Evolutionary conservation across 176 grass and related monocot genomes (phyloP).

Genomic region (Raddia distichophylla): DNA sequence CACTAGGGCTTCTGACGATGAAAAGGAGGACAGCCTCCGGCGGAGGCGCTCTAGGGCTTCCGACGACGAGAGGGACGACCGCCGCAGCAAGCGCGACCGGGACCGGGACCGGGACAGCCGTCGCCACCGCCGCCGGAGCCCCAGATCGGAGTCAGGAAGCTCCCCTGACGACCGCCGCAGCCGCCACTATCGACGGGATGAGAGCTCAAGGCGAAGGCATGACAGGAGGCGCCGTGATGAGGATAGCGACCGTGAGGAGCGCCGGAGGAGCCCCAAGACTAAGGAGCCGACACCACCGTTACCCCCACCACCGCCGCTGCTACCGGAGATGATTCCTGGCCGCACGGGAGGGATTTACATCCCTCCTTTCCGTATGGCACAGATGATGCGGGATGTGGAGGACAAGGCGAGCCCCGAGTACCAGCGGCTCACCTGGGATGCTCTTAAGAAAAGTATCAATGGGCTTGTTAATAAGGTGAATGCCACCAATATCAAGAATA

Average conservation of each 20-base stretch:
- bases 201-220: conserved; percentile 25
- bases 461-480: conserved; percentile 95
- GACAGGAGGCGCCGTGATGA: conserved; percentile 21
- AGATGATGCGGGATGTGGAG: conserved; percentile 93
- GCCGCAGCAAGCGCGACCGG: conserved; percentile 36
- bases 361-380: conserved; percentile 83
- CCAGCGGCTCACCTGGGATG: conserved; percentile 92
- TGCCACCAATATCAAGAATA: conserved; percentile 93
- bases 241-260: conserved; percentile 11
- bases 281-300: conserved; percentile 45
- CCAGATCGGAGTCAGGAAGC: conserved; percentile 34
- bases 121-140: conserved; percentile 35
- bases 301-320: conserved; percentile 53
- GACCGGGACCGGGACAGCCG: neutral
- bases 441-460: conserved; percentile 92
- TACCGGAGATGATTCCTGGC: conserved; percentile 64
- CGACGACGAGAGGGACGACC: conserved; percentile 3
- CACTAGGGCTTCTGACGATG: neutral
- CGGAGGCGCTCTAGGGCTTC: neutral
- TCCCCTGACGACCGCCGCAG: conserved; percentile 27
- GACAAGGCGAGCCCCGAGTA: conserved; percentile 84
- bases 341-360: conserved; percentile 93
- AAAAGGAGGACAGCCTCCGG: neutral
- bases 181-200: conserved; percentile 16
- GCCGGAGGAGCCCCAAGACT: conserved; percentile 33